Evolutionary conservation across 345 rosid genomes (phyloP), one percentile per base, ranked within the genome.

Genomic region (Eucalyptus decipiens): DNA sequence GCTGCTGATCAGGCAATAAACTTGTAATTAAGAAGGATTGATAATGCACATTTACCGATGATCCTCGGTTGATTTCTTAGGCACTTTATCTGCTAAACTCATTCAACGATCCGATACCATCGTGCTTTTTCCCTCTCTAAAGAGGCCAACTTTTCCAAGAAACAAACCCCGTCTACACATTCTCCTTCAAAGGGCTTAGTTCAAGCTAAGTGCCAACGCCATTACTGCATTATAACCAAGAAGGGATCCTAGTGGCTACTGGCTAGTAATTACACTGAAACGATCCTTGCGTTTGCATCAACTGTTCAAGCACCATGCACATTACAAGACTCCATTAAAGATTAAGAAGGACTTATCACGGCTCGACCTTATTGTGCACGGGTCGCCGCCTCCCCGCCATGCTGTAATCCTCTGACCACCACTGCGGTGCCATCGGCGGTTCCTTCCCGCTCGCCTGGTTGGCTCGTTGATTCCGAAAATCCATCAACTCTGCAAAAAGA

Each of bases 381-480:
- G 91, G 90, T 12, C 49, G 49, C 88, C 89, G 89, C 91, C 87
- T 48, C 62, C 2, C 50, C 2, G 89, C 92, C 17, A 12, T 51
- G 21, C 89, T 54, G 87, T 91, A 91, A 90, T 90, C 92, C 88
- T 90, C 92, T 23, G 89, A 67, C 94, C 91, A 91, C 90, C 89
- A 85, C 86, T 14, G 62, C 9, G 87, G 6, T 87, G 60, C 30
- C 21, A 28, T 24, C 50, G 45, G 90, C 16, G 60, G 89, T 11
- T 76, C 47, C 47, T 37, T 40, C 47, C 85, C 26, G 3, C 85
- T 76, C 5, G 42, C 85, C 42, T 60, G 34, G 8, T 54, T 43
- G 80, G 37, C 85, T 76, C 30, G 85, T 76, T 76, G 85, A 23
- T 76, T 37, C 47, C 47, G 47, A 76, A 76, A 40, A 76, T 6